Percentiles rank a stretch among this genome's conserved stretches.
Evolutionary conservation across 2,329 filamentous ascomycete genomes (phyloP).

Genomic region (Neonectria neomacrospora): DNA sequence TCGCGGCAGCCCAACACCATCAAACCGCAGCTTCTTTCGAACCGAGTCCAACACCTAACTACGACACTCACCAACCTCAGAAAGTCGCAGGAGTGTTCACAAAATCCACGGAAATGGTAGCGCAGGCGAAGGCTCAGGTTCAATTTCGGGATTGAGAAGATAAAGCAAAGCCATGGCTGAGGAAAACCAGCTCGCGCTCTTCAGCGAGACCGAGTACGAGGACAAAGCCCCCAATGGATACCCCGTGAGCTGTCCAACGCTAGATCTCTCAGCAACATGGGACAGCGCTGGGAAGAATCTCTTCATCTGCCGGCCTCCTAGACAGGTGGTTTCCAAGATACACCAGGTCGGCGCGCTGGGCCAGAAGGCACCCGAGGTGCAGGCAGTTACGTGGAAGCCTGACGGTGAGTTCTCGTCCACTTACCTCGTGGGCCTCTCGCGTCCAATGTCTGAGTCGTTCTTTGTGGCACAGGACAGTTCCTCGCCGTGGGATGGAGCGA

Average conservation of each 20-base stretch:
- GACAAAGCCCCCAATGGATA: constrained; percentile 66
- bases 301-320: constrained; percentile 81
- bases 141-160: constrained; percentile 13
- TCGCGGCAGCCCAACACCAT: constrained; percentile 10
- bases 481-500: constrained; percentile 88
- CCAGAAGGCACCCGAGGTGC: constrained; percentile 54
- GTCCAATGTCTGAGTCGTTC: neutral
- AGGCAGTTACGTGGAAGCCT: constrained; percentile 71
- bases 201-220: constrained; percentile 68
- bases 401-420: constrained; percentile 66
- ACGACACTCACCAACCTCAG: constrained; percentile 2
- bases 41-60: neutral
- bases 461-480: constrained; percentile 67
- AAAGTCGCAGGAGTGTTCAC: neutral
- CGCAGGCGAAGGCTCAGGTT: neutral
- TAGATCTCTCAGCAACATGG: constrained; percentile 81
- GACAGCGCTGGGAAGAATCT: constrained; percentile 76
- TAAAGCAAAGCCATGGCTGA: constrained; percentile 41
- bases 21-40: neutral
- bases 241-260: constrained; percentile 82
- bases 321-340: constrained; percentile 70
- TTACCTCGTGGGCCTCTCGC: neutral
- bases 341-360: constrained; percentile 57
- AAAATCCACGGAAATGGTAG: neutral
- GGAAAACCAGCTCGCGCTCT: constrained; percentile 54